phyloP scores from a whole-genome alignment of 495 filamentous ascomycete species.

The Monascus purpureus region DNA sequence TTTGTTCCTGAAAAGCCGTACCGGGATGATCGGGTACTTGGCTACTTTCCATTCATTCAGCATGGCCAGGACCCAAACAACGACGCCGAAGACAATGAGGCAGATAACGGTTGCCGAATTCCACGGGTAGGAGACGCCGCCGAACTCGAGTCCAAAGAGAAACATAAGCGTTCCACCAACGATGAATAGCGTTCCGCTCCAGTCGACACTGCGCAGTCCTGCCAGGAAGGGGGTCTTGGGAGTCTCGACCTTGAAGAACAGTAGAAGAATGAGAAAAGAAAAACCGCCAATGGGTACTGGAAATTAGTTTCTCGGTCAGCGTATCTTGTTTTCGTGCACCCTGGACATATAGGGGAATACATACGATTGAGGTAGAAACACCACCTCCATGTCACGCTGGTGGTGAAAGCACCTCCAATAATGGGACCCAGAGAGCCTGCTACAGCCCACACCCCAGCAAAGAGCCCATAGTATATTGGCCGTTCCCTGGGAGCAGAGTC shows the following conservation, averaged over 20 bases:
- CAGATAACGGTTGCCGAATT: constrained; percentile 59
- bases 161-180: constrained; percentile 72
- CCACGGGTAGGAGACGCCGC: constrained; percentile 68
- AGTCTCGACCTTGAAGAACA: constrained; percentile 64
- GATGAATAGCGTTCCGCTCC: constrained; percentile 54
- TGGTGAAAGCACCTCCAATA: constrained; percentile 62
- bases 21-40: constrained; percentile 63
- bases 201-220: constrained; percentile 66
- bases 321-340: no score
- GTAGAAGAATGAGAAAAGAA: constrained; percentile 48
- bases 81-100: constrained; percentile 59
- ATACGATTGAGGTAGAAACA: constrained; percentile 54
- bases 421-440: constrained; percentile 61
- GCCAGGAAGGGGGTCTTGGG: constrained; percentile 55
- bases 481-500: constrained; percentile 34
- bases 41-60: constrained; percentile 60
- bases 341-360: no score
- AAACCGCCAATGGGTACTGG: constrained; percentile 57
- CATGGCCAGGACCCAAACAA: constrained; percentile 48
- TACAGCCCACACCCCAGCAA: constrained; percentile 62
- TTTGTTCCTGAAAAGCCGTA: constrained; percentile 46
- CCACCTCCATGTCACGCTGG: constrained; percentile 47
- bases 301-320: neutral
- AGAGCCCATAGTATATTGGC: constrained; percentile 46
- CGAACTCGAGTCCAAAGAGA: constrained; percentile 65